Evolutionary conservation across 306 rosid species (phyloP).

Genomic region (Dalbergia cochinchinensis): DNA sequence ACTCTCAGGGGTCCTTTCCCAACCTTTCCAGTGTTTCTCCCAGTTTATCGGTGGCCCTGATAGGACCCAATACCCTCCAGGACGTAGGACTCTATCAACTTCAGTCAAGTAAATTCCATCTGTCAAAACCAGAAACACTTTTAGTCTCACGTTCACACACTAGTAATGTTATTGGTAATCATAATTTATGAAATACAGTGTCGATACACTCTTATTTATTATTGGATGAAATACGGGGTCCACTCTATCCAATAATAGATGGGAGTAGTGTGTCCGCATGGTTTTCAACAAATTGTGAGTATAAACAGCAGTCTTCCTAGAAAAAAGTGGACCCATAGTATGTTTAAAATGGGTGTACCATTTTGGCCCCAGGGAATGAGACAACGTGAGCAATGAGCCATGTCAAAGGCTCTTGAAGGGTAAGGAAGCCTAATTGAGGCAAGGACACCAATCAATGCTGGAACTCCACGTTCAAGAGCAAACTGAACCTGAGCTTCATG

Average conservation of each 20-base stretch:
- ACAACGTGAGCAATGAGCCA: slow-evolving; percentile 99
- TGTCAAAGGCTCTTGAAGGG: slow-evolving; percentile 94
- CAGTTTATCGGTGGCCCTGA: slow-evolving; percentile 98
- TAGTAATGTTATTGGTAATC: no score
- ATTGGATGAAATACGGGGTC: no score
- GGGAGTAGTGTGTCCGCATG: no score
- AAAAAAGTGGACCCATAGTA: no score
- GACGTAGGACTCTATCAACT: slow-evolving; percentile 84
- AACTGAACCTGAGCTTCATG: slow-evolving; percentile 99
- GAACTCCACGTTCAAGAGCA: slow-evolving; percentile 97
- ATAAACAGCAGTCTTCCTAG: no score
- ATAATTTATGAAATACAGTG: no score
- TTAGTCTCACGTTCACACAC: neutral
- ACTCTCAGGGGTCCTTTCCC: slow-evolving; percentile 75
- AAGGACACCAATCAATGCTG: slow-evolving; percentile 88
- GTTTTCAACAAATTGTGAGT: no score
- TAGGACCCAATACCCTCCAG: slow-evolving; percentile 96
- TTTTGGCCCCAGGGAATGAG: slow-evolving; percentile 91
- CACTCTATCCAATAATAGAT: no score
- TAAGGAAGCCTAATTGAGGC: slow-evolving; percentile 95
- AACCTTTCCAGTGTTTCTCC: slow-evolving; percentile 85
- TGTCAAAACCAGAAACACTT: slow-evolving; percentile 40
- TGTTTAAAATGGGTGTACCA: slow-evolving; percentile 67
- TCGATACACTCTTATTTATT: no score
- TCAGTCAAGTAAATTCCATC: slow-evolving; percentile 86